A percentile compares a stretch with the other conserved stretches of the same genome.
Conservation (phyloP, 257 asterid species). For the Solanum paucissectum region DNA sequence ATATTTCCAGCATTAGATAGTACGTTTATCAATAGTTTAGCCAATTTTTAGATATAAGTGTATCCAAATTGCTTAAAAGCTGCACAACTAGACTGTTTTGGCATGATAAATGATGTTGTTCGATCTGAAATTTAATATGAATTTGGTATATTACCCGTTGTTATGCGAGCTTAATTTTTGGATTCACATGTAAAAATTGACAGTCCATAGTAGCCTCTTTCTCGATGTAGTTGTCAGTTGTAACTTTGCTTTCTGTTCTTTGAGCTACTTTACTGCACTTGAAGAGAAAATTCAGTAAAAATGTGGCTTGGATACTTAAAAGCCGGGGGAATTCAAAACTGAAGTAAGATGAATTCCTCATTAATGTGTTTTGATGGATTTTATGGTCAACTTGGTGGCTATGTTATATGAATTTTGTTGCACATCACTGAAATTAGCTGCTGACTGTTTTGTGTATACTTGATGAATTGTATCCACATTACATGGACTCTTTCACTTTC, state of each 20-base stretch:
- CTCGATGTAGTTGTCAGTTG: not conserved
- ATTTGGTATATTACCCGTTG: not conserved
- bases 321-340: no score
- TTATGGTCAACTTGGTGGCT: no score
- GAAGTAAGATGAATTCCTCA: no score
- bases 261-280: not conserved
- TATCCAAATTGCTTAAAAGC: not conserved
- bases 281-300: not conserved
- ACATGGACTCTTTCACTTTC: no score
- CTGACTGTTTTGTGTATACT: no score
- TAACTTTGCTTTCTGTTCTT: not conserved
- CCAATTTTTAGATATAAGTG: not conserved
- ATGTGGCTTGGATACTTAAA: no score
- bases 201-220: not conserved
- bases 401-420: no score
- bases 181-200: not conserved
- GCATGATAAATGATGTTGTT: not conserved
- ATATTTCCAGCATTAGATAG: not conserved
- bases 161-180: not conserved
- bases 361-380: no score
- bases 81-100: not conserved
- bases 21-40: not conserved
- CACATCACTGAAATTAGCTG: no score
- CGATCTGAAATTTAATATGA: not conserved
- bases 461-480: no score